Base-by-base conservation (phyloP, 345 rosid genomes). In the Physaria fendleri region DNA sequence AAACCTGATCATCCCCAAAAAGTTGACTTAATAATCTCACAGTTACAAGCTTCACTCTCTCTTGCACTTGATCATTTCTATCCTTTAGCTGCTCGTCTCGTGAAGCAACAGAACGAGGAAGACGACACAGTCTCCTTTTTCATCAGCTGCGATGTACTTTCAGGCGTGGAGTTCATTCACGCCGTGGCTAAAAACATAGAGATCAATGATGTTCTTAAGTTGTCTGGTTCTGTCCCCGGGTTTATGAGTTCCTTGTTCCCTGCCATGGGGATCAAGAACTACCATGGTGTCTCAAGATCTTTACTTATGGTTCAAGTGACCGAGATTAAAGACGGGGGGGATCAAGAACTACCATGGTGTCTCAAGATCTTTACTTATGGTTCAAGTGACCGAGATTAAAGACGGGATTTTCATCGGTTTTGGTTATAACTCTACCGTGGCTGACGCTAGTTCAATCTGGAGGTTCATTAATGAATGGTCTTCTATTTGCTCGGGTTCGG, bases 401-500 rank as follows among this genome's bases (percentile, higher is more conserved):
- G 78, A 79, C 51, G 78, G 80, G 2, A 5, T 73, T n/a, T 81
- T 69, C 13, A 41, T 78, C 2, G 66, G 79, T 11, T 73, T 64
- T 37, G 56, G 73, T 10, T 28, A 51, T 2, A 78, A 72, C 5
- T 77, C 62, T 42, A n/a, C 41, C 5, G 74, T 62, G 2, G 66
- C 32, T 1, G 81, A 78, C 33, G 75, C 81, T 1, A 14, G 56
- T 0, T 48, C 81, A 0, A 58, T 81, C 1, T 78, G 81, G 81
- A 65, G 64, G 15, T 74, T 81, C 47, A 14, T 81, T 23, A 74
- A 76, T 6, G 43, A 72, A 1, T 76, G 85, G 79, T 71, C 82
- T 0, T 61, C 74, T 55, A 72, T 72, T 18, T 52, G 54, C 15
- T 74, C 30, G n/a, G n/a, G n/a, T n/a, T n/a, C n/a, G n/a, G n/a